Percentiles rank a stretch among this genome's conserved stretches.
These are phyloP conservation scores for Pseudopediastrum boryanum DNA, from an alignment of 139 green algal genomes.

Conservation along the genomic window DNA sequence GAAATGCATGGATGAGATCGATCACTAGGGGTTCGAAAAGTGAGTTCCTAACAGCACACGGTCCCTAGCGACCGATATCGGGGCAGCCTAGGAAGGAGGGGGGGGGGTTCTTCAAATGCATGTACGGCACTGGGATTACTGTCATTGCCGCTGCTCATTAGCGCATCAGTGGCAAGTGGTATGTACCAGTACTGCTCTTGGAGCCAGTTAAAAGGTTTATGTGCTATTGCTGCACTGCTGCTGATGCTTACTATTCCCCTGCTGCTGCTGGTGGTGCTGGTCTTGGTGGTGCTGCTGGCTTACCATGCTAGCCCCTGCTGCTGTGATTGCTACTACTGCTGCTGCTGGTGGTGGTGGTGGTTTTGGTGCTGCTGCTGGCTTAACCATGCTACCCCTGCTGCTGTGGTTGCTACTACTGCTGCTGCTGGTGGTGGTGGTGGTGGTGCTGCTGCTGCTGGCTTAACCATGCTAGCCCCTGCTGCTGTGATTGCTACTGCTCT, in stretches of 20 bases:
- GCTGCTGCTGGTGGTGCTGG: neutral
- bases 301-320: neutral
- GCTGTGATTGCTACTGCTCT: constrained; percentile 18
- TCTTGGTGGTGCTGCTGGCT: neutral
- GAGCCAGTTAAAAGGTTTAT: too few relatives aligned
- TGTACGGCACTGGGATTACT: too few relatives aligned
- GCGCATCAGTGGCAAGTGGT: too few relatives aligned
- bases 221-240: too few relatives aligned
- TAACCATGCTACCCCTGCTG: neutral
- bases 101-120: too few relatives aligned
- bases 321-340: neutral
- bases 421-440: neutral
- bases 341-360: constrained; percentile 1
- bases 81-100: too few relatives aligned
- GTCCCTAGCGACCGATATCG: too few relatives aligned
- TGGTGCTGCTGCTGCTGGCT: neutral
- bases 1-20: too few relatives aligned
- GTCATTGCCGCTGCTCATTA: too few relatives aligned
- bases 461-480: neutral
- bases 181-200: too few relatives aligned
- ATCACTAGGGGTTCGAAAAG: too few relatives aligned
- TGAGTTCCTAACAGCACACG: too few relatives aligned
- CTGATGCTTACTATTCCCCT: neutral
- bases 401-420: neutral
- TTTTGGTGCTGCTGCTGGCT: neutral